Evolutionary conservation across 768 basidiomycete genomes (phyloP), one percentile per base, ranked within the genome.

Genomic region (Gelatoporia subvermispora): DNA sequence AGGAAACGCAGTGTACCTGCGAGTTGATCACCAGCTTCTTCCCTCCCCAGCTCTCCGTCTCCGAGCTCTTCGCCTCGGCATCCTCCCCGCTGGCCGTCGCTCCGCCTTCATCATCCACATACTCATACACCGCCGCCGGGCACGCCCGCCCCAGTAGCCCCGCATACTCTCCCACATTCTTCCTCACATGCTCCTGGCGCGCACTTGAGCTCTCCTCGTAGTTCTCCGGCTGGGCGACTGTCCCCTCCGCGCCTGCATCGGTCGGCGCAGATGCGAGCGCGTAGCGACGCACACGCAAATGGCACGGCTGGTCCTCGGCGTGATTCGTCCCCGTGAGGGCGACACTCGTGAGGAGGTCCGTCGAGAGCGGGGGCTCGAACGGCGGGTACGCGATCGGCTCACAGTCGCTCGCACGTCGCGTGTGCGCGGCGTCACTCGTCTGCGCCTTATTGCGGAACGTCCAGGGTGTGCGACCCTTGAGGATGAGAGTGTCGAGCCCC

Each of bases 81-180:
- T n/a, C n/a, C n/a, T n/a, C n/a, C n/a, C n/a, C n/a, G n/a, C n/a
- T n/a, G n/a, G n/a, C n/a, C 55, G 36, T 51, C 18, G 54, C 49
- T 8, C 56, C 59, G 13, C 61, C 72, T 53, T 85, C 84, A 16
- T 77, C 84, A 24, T 88, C 80, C 2, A 94, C 85, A 61, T 99
- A 99, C 69, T 99, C 95, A 65, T 99, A 99, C 35, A 98, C 95
- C 3, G 83, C 90, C 0, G 96, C 95, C 1, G 95, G 95, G 66
- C 95, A 99, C 3, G 86, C 94, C 4, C 82, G 75, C 1, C 85
- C 86, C n/a, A 99, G 73, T 21, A 98, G 65, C 7, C 93, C 92
- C 0, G 88, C 95, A 62, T 84, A 99, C 57, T 89, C 81, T 41
- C 73, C 73, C 0, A 84, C 76, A 65, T 97, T 97, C 36, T 68